phyloP scores from a whole-genome alignment of 805 yeast species.

The Monosporozyma siamensis region DNA sequence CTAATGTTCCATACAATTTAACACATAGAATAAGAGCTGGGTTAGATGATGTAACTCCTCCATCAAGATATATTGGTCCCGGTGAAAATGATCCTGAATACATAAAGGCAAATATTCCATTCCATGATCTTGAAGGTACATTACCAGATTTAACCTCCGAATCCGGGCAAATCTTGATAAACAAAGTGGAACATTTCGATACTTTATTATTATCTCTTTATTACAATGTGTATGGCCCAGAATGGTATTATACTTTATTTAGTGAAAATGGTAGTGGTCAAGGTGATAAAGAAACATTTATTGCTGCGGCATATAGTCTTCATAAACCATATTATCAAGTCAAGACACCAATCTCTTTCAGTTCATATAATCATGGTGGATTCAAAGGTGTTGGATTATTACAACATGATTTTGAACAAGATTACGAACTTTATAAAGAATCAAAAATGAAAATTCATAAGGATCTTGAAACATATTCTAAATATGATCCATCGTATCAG shows the following conservation, averaged over 20 bases:
- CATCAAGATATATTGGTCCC: slow-evolving; percentile 7
- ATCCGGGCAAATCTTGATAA: slow-evolving; percentile 58
- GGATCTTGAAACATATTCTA: slow-evolving; percentile 6
- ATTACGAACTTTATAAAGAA: slow-evolving; percentile 28
- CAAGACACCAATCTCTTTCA: slow-evolving; percentile 28
- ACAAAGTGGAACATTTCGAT: slow-evolving; percentile 48
- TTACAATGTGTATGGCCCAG: slow-evolving; percentile 60
- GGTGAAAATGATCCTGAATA: slow-evolving; percentile 3
- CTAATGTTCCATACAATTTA: slow-evolving; percentile 32
- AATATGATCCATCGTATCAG: slow-evolving; percentile 7
- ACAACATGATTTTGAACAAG: slow-evolving; percentile 41
- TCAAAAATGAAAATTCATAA: slow-evolving; percentile 10
- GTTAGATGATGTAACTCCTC: slow-evolving; percentile 21
- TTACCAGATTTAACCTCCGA: slow-evolving; percentile 62
- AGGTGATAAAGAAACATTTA: slow-evolving; percentile 73
- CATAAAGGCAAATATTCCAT: slow-evolving; percentile 30
- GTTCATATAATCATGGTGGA: slow-evolving; percentile 30
- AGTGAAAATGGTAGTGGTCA: slow-evolving; percentile 71
- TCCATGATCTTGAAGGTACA: slow-evolving; percentile 55
- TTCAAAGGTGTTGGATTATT: slow-evolving; percentile 37
- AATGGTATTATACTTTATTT: slow-evolving; percentile 55
- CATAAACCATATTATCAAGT: slow-evolving; percentile 46
- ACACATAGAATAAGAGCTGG: slow-evolving; percentile 29
- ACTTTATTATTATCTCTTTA: slow-evolving; percentile 52
- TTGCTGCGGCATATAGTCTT: slow-evolving; percentile 54